These are phyloP conservation scores for Phycomyces blakesleeanus DNA, from an alignment of 192 early-diverging fungal genomes.

Conservation along the genomic window DNA sequence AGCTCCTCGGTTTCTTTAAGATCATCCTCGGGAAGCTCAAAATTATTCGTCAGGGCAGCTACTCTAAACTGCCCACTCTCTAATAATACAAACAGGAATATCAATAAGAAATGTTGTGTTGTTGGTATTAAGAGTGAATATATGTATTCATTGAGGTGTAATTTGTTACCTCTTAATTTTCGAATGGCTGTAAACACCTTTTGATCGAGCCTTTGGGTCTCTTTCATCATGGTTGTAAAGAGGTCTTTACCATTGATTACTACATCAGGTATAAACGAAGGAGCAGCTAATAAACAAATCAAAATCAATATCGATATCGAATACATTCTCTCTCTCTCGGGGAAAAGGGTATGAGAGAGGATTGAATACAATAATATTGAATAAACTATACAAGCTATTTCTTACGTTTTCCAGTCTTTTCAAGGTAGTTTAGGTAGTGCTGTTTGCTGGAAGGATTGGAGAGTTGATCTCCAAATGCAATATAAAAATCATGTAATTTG, in stretches of 20 bases:
- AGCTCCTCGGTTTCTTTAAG: constrained; percentile 31
- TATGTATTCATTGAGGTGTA: too few species aligned
- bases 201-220: constrained; percentile 42
- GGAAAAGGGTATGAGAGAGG: neutral
- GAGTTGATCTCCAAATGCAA: constrained; percentile 53
- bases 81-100: constrained; percentile 3
- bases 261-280: constrained; percentile 21
- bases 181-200: constrained; percentile 48
- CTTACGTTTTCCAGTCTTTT: constrained; percentile 27
- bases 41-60: constrained; percentile 87
- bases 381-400: neutral
- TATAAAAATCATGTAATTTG: constrained; percentile 51
- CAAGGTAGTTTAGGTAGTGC: constrained; percentile 44
- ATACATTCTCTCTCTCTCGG: too few species aligned
- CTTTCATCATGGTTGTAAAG: constrained; percentile 62
- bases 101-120: too few species aligned
- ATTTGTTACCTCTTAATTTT: constrained; percentile 37
- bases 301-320: too few species aligned
- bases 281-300: constrained; percentile 4
- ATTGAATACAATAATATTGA: too few species aligned
- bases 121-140: too few species aligned
- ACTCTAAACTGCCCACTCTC: constrained; percentile 54
- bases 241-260: constrained; percentile 56
- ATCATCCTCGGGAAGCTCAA: constrained; percentile 43
- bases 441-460: constrained; percentile 48